phyloP scores from a whole-genome alignment of 306 rosid genomes.

The Acacia crassicarpa region DNA sequence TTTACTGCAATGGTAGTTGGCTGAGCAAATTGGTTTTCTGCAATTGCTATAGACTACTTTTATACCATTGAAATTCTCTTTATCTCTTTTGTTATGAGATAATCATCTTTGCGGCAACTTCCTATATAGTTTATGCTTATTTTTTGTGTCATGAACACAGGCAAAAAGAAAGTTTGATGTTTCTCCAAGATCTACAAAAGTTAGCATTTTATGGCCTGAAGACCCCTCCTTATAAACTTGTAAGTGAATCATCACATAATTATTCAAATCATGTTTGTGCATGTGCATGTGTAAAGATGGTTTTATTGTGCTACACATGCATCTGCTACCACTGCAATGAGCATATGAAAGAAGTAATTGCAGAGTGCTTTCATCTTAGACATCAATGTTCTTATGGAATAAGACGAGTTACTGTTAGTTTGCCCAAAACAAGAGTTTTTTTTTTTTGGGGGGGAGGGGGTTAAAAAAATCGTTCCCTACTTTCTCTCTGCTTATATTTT shows the following conservation, averaged over 20 bases:
- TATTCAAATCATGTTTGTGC: conserved; percentile 14
- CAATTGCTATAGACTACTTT: background rate
- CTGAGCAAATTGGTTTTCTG: conserved; percentile 9
- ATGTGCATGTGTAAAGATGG: background rate
- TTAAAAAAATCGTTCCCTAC: too few relatives aligned
- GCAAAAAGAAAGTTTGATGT: conserved; percentile 41
- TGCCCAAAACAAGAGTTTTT: background rate
- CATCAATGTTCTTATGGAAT: background rate
- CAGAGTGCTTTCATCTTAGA: background rate
- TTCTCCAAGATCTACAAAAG: conserved; percentile 47
- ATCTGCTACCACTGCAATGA: background rate
- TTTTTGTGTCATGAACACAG: too few relatives aligned
- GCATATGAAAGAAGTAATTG: background rate
- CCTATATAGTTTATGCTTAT: too few relatives aligned
- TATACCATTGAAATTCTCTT: conserved; percentile 7
- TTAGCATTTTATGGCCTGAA: conserved; percentile 78
- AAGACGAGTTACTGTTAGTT: background rate
- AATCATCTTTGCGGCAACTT: conserved; percentile 6
- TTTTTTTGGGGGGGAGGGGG: too few relatives aligned
- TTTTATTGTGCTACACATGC: conserved; percentile 19
- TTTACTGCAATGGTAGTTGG: conserved; percentile 3
- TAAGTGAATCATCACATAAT: conserved; percentile 43
- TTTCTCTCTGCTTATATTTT: background rate
- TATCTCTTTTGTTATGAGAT: background rate
- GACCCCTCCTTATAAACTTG: conserved; percentile 86